These are phyloP conservation scores for Mycena filopes DNA, from an alignment of 768 basidiomycete genomes.

Conservation along the genomic window DNA sequence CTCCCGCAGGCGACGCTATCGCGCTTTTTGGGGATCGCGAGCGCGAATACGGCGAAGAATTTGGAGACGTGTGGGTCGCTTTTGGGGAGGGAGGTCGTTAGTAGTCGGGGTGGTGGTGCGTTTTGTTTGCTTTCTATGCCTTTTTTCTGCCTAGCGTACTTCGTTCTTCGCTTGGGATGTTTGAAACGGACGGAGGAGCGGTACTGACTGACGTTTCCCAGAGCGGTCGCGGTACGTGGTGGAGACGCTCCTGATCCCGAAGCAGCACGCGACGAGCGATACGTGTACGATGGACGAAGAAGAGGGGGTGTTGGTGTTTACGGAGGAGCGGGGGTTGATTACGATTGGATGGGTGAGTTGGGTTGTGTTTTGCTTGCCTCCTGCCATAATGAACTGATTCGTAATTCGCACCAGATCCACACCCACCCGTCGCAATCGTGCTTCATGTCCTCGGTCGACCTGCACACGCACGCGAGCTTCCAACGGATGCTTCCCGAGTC, in stretches of 20 bases:
- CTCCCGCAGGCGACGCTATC: constrained; percentile 81
- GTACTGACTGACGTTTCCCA: too few relatives aligned
- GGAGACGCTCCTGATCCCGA: constrained; percentile 89
- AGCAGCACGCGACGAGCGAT: constrained; percentile 87
- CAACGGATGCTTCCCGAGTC: constrained; percentile 92
- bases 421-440: constrained; percentile 20
- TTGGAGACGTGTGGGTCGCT: constrained; percentile 90
- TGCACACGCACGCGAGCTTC: constrained; percentile 92
- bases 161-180: neutral
- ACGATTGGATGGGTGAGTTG: constrained; percentile 90
- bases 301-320: constrained; percentile 86
- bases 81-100: constrained; percentile 65
- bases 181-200: neutral
- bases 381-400: too few relatives aligned
- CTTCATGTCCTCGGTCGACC: constrained; percentile 95
- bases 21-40: constrained; percentile 81
- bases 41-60: constrained; percentile 80
- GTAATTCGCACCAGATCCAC: constrained; percentile 93
- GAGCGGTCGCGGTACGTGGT: constrained; percentile 62
- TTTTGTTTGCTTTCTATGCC: neutral
- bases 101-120: neutral
- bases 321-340: constrained; percentile 81
- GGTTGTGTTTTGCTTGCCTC: constrained; percentile 19
- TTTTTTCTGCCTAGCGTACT: neutral
- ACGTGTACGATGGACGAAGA: constrained; percentile 95